A percentile compares a stretch with the other conserved stretches of the same genome.
phyloP scores from a whole-genome alignment of 129 eudicot genomes.

The Silybum marianum region DNA sequence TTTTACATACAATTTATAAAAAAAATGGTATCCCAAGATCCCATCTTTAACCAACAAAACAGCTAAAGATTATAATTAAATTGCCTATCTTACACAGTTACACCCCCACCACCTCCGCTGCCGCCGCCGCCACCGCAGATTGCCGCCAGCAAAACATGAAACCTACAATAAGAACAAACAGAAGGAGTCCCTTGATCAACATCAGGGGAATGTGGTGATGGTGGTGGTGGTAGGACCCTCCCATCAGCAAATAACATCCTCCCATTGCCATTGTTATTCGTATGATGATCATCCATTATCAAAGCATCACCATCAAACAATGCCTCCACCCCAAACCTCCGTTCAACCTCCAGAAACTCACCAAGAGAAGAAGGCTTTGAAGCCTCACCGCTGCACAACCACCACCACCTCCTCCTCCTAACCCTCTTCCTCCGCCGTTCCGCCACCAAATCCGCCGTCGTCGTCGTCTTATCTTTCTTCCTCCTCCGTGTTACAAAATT shows the following conservation, averaged over 20 bases:
- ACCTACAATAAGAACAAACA: conserved; percentile 43
- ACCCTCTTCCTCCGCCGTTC: conserved; percentile 44
- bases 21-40: background rate
- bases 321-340: conserved; percentile 60
- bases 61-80: background rate
- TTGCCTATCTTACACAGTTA: conserved; percentile 1
- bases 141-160: conserved; percentile 49
- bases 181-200: conserved; percentile 43
- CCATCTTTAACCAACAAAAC: conserved; percentile 11
- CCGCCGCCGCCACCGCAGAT: conserved; percentile 46
- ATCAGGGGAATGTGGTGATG: conserved; percentile 39
- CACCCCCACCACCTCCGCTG: conserved; percentile 10
- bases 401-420: conserved; percentile 59
- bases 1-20: conserved; percentile 8
- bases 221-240: conserved; percentile 62
- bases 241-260: conserved; percentile 73
- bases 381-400: conserved; percentile 58
- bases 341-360: conserved; percentile 73
- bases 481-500: conserved; percentile 32
- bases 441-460: conserved; percentile 24
- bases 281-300: conserved; percentile 28
- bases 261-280: conserved; percentile 33
- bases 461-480: conserved; percentile 22
- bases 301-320: conserved; percentile 36
- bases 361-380: conserved; percentile 61